Evolutionary conservation across 805 yeast genomes (phyloP).

Genomic region (Sugiyamaella qingdaonensis): DNA sequence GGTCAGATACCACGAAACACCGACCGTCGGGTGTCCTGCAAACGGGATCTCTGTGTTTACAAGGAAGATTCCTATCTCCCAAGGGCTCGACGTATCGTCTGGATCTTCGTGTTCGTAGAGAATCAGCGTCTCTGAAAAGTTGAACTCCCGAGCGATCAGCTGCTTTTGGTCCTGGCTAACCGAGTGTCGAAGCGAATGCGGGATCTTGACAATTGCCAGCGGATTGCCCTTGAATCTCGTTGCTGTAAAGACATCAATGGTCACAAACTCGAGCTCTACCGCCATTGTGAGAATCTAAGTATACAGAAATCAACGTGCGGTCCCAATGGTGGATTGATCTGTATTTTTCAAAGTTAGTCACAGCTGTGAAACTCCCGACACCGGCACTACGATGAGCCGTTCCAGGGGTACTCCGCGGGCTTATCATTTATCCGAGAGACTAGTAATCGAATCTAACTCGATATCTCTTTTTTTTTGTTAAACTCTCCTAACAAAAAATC

Average conservation of each 20-base stretch:
- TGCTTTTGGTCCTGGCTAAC: slow-evolving; percentile 37
- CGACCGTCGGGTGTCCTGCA: slow-evolving; percentile 64
- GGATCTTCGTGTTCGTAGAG: slow-evolving; percentile 39
- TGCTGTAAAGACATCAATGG: slow-evolving; percentile 43
- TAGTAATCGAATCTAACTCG: too few species aligned
- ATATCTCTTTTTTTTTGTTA: too few species aligned
- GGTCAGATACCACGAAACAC: slow-evolving; percentile 26
- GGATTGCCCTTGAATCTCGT: slow-evolving; percentile 48
- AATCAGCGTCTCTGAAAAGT: slow-evolving; percentile 56
- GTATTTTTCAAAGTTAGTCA: too few species aligned
- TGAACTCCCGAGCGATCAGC: slow-evolving; percentile 54
- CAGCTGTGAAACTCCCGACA: too few species aligned
- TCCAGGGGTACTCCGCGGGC: too few species aligned
- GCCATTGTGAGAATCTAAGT: neutral
- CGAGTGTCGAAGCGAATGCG: slow-evolving; percentile 33
- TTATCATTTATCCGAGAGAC: too few species aligned
- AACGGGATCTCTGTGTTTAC: slow-evolving; percentile 49
- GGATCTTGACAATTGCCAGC: slow-evolving; percentile 49
- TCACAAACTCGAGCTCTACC: neutral
- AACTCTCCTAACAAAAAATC: too few species aligned
- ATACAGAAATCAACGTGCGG: too few species aligned
- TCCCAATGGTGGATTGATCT: too few species aligned
- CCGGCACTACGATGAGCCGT: too few species aligned
- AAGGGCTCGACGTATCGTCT: slow-evolving; percentile 30
- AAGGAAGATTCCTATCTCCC: slow-evolving; percentile 48